Evolutionary conservation across 2,329 filamentous ascomycete genomes (phyloP), one percentile per base, ranked within the genome.

Genomic region (Cladosporium cucumerinum): DNA sequence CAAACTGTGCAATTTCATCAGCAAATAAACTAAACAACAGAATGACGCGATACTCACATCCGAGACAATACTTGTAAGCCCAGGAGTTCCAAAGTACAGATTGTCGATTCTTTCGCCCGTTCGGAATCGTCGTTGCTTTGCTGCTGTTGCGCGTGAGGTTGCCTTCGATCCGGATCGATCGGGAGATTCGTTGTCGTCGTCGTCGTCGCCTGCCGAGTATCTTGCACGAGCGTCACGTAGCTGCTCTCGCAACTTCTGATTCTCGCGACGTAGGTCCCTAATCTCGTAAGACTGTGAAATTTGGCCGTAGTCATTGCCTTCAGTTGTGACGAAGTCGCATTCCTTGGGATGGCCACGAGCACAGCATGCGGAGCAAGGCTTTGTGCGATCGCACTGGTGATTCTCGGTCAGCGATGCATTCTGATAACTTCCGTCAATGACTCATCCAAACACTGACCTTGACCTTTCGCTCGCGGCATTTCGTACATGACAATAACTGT

Each of bases 71-170:
- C 76, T 82, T 14, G 79, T 80, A 49, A 83, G 74, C 6, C 79
- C 79, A n/a, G 82, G 81, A 51, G 78, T 80, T 8, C 81, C 81
- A 70, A 83, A 83, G 70, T 83, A 84, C 5, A 82, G 74, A 63
- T 79, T 82, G 64, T 82, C 79, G 36, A 77, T 72, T 66, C 76
- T 75, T 64, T 80, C 78, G 25, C 74, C 61, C 75, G 74, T 73
- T 60, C 69, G 71, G 63, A 81, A 81, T 3, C 77, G 74, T 66
- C 71, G 66, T 66, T 74, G 73, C 52, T 69, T 68, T 59, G 71
- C 68, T 28, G 68, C 67, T 23, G 70, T 63, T 7, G 70, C 68
- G 65, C 72, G 69, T 5, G 68, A 68, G 1, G 67, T 55, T 10
- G 66, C 36, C 32, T 68, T 69, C 30, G 70, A 60, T 63, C 63